Conservation (phyloP, 1,284 basidiomycete genomes). For the Pascua sp. region DNA sequence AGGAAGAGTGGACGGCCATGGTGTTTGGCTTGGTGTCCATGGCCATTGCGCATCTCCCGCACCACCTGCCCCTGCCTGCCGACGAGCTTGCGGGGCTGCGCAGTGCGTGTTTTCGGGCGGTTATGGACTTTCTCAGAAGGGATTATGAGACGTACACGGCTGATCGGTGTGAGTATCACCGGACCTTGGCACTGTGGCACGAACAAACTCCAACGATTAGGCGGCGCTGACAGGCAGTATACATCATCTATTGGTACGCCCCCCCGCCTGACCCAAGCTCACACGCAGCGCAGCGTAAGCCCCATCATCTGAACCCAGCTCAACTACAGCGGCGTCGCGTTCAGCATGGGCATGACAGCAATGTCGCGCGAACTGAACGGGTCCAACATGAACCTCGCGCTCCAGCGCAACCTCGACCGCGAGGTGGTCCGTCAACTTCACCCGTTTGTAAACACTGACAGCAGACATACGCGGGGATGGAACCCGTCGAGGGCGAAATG, state of each 20-base stretch:
- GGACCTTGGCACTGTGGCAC: background rate
- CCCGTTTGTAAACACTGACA: background rate
- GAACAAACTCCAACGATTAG: background rate
- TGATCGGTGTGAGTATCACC: conserved; percentile 6
- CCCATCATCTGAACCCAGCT: no score
- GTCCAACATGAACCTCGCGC: conserved; percentile 2
- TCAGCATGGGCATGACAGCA: background rate
- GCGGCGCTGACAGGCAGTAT: background rate
- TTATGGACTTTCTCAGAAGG: background rate
- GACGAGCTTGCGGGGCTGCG: conserved; percentile 13
- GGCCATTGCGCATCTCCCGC: conserved; percentile 58
- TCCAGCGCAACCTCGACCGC: conserved; percentile 6
- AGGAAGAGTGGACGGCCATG: conserved; percentile 63
- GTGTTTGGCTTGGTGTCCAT: conserved; percentile 78
- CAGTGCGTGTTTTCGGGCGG: conserved; percentile 5
- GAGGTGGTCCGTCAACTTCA: background rate
- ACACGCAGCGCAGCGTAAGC: background rate
- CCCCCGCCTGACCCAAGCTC: background rate
- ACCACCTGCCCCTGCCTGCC: conserved; percentile 10
- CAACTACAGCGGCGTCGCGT: background rate
- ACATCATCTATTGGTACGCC: background rate
- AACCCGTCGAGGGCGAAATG: conserved; percentile 7
- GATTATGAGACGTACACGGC: background rate
- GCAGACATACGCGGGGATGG: conserved; percentile 1
- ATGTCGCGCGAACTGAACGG: conserved; percentile 5